Percentiles rank a stretch among this genome's conserved stretches.
Evolutionary conservation across 805 yeast species (phyloP).

Genomic region (Candida bentonensis): DNA sequence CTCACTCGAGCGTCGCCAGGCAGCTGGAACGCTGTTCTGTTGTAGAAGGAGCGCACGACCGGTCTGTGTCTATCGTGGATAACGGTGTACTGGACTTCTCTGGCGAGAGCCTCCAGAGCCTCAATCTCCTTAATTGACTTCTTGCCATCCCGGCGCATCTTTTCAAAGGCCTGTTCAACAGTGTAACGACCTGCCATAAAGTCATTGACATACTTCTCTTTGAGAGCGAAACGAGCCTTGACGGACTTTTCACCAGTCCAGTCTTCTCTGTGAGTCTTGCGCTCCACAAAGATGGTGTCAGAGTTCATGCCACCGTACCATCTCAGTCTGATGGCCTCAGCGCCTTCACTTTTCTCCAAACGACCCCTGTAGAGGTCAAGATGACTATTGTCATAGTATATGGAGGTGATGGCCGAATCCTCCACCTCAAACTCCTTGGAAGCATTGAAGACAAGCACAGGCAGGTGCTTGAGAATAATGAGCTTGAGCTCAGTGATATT

Average conservation of each 20-base stretch:
- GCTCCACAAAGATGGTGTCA: conserved; percentile 86
- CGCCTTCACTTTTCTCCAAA: conserved; percentile 93
- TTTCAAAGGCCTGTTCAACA: conserved; percentile 80
- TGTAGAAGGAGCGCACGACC: conserved; percentile 88
- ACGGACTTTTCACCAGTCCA: conserved; percentile 99
- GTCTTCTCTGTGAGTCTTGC: conserved; percentile 97
- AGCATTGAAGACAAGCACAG: conserved; percentile 91
- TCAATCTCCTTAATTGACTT: conserved; percentile 80
- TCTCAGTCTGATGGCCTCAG: conserved; percentile 93
- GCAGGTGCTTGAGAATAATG: conserved; percentile 84
- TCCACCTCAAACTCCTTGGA: conserved; percentile 91
- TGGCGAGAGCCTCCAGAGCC: conserved; percentile 79
- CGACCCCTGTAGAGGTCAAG: conserved; percentile 91
- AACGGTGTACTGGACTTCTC: conserved; percentile 84
- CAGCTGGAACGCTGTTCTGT: conserved; percentile 96
- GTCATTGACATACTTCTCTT: conserved; percentile 79
- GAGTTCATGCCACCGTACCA: conserved; percentile 98
- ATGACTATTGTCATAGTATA: conserved; percentile 81
- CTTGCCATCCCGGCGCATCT: conserved; percentile 85
- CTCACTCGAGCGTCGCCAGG: conserved; percentile 99
- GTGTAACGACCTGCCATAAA: conserved; percentile 76
- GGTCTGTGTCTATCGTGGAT: conserved; percentile 79
- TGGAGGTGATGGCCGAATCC: conserved; percentile 93
- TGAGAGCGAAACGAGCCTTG: conserved; percentile 86
- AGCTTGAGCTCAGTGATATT: conserved; percentile 92